A percentile compares a stretch with the other conserved stretches of the same genome.
Conservation (phyloP, 208 protist species). For the Porcisia deanei region DNA sequence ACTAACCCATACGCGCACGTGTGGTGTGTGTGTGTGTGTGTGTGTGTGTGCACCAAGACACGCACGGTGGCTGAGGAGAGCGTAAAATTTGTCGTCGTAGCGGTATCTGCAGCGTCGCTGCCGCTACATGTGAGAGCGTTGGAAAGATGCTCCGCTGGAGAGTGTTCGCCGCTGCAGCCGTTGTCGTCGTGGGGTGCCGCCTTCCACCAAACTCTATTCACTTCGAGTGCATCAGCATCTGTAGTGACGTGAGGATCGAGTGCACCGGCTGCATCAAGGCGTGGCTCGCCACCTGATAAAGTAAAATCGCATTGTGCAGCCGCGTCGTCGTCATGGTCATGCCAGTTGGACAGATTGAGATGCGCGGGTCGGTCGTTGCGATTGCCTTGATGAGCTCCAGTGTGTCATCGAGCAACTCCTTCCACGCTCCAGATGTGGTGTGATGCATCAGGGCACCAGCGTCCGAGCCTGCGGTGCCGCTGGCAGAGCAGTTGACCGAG, state of each 20-base stretch:
- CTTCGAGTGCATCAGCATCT: constrained; percentile 11
- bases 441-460: neutral
- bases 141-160: neutral
- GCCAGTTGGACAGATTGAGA: constrained; percentile 2
- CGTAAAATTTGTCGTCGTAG: neutral
- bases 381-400: constrained; percentile 42
- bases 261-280: constrained; percentile 26
- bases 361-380: constrained; percentile 7
- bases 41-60: neutral
- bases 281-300: constrained; percentile 24
- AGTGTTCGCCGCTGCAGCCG: too few species aligned
- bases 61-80: constrained; percentile 6
- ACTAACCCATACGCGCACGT: too few species aligned
- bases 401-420: constrained; percentile 31
- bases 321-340: neutral
- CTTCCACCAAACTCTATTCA: neutral
- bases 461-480: neutral
- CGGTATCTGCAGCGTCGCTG: neutral
- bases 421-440: constrained; percentile 12
- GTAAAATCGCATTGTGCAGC: constrained; percentile 15
- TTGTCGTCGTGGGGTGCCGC: too few species aligned
- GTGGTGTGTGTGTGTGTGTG: too few species aligned
- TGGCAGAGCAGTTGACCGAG: neutral
- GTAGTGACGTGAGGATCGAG: constrained; percentile 7
- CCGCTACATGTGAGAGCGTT: neutral